Percentiles rank a stretch among this genome's conserved stretches.
These are phyloP conservation scores for Globisporangium nodosum DNA, from an alignment of 352 stramenopile genomes.

Conservation along the genomic window DNA sequence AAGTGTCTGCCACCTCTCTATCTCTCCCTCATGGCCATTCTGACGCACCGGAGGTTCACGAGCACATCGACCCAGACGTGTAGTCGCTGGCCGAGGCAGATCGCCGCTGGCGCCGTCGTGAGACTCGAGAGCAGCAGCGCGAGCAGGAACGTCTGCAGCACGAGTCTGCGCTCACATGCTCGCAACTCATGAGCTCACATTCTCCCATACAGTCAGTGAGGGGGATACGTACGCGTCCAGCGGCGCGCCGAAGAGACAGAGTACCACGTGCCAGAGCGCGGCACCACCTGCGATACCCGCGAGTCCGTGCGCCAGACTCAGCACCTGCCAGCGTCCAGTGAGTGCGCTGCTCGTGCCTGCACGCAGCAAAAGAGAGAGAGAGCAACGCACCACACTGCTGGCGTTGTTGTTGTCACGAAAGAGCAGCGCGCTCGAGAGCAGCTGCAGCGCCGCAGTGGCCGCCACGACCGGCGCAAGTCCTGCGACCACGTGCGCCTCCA, in stretches of 20 bases:
- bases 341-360: not conserved
- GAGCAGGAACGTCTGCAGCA: constrained; percentile 55
- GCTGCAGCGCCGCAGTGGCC: constrained; percentile 20
- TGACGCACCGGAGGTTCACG: constrained; percentile 38
- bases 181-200: no score
- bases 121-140: constrained; percentile 48
- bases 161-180: constrained; percentile 27
- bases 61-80: constrained; percentile 49
- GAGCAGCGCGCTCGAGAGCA: constrained; percentile 27
- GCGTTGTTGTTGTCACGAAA: constrained; percentile 3
- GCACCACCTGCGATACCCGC: constrained; percentile 32
- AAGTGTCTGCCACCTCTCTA: not conserved
- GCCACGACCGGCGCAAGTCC: constrained; percentile 34
- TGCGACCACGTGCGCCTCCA: constrained; percentile 46
- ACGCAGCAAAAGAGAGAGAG: not conserved
- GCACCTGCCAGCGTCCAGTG: not conserved
- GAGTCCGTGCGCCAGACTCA: constrained; percentile 17
- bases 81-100: constrained; percentile 29
- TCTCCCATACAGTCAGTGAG: no score
- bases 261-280: constrained; percentile 41
- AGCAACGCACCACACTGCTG: not conserved
- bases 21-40: not conserved
- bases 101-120: constrained; percentile 34
- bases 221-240: constrained; percentile 38
- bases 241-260: constrained; percentile 74